phyloP scores from a whole-genome alignment of 192 early-diverging fungal species.

The Lunasporangiospora selenospora region DNA sequence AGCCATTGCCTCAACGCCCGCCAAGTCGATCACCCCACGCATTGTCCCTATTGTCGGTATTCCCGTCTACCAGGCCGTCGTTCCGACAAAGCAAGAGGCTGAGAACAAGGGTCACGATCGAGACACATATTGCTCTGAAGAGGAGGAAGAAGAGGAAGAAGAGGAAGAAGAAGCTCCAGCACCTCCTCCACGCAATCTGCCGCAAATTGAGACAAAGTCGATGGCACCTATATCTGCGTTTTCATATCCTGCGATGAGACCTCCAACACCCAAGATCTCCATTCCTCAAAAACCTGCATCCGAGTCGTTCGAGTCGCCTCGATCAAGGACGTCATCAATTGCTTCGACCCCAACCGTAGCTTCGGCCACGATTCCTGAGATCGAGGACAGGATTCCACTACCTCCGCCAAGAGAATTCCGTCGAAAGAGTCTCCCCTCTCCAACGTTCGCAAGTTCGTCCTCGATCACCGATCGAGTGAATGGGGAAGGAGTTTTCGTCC shows the following conservation, averaged over 20 bases:
- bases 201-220: too few species aligned
- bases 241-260: too few species aligned
- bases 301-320: background rate
- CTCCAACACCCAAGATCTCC: too few species aligned
- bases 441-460: background rate
- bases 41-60: slow-evolving; percentile 37
- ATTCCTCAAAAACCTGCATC: slow-evolving; percentile 1
- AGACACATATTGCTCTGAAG: too few species aligned
- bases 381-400: slow-evolving; percentile 19
- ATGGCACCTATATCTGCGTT: too few species aligned
- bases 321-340: slow-evolving; percentile 1
- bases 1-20: background rate
- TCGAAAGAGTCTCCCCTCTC: slow-evolving; percentile 13
- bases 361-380: too few species aligned
- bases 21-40: slow-evolving; percentile 38
- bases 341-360: background rate
- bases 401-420: slow-evolving; percentile 40
- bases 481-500: too few species aligned
- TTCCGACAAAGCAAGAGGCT: slow-evolving; percentile 27
- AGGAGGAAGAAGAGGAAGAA: slow-evolving; percentile 9
- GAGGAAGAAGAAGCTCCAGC: slow-evolving; percentile 24
- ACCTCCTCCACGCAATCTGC: slow-evolving; percentile 25
- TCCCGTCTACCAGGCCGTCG: slow-evolving; percentile 28
- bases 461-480: background rate
- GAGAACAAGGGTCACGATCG: too few species aligned